Evolutionary conservation across 73 alveolate species (phyloP).

Genomic region (Paramecium tetraurelia): DNA sequence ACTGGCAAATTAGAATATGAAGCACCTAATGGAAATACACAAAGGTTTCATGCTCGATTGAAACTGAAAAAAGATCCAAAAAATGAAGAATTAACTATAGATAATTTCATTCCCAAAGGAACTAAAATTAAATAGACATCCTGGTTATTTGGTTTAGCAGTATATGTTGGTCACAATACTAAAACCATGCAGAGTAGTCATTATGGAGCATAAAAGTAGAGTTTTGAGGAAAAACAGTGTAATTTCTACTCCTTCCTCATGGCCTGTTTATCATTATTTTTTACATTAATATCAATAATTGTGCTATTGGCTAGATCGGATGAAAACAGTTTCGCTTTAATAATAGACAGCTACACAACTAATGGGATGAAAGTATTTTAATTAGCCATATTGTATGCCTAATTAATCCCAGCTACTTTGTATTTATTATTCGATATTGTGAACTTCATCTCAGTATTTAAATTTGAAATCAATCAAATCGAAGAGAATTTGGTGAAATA

Average conservation of each 20-base stretch:
- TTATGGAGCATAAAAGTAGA: background rate
- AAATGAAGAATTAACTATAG: slow-evolving; percentile 39
- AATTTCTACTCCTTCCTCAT: background rate
- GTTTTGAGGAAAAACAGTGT: background rate
- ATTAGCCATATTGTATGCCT: slow-evolving; percentile 17
- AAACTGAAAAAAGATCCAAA: slow-evolving; percentile 59
- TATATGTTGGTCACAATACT: slow-evolving; percentile 51
- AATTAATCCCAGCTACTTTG: slow-evolving; percentile 47
- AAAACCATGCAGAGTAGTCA: slow-evolving; percentile 37
- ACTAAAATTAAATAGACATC: slow-evolving; percentile 44
- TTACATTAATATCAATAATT: slow-evolving; percentile 35
- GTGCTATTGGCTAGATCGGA: slow-evolving; percentile 56
- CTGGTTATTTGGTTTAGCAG: slow-evolving; percentile 55
- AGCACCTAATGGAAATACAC: slow-evolving; percentile 37
- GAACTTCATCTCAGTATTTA: background rate
- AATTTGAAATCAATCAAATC: background rate
- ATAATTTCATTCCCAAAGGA: slow-evolving; percentile 59
- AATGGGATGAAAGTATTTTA: slow-evolving; percentile 54
- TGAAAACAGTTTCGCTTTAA: background rate
- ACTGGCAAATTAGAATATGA: slow-evolving; percentile 46
- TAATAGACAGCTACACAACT: background rate
- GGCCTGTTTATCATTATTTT: slow-evolving; percentile 9
- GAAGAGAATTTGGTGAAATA: background rate
- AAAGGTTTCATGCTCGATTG: background rate
- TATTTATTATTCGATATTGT: slow-evolving; percentile 41